Base-by-base conservation (phyloP, 2,329 filamentous ascomycete species). In the Stemphylium vesicarium region DNA sequence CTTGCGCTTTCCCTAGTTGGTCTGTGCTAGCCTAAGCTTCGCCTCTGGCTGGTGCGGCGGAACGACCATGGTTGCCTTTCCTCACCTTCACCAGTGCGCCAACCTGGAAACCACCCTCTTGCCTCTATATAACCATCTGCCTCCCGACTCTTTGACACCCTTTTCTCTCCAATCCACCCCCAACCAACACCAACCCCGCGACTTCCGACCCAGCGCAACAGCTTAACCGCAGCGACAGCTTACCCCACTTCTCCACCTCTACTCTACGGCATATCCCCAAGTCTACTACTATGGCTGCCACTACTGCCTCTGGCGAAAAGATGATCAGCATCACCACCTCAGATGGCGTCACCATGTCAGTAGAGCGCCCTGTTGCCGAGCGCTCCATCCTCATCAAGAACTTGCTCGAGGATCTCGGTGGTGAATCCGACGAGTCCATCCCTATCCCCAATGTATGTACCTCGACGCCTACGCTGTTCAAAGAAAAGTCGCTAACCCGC, bases 361-460 rank as follows among this genome's bases (percentile, higher is more conserved):
- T 79, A 35, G 76, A 96, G 62, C 91, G 91, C 62, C 82, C 85
- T 33, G 90, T 98, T 57, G 92, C 91, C 37, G 92, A 96, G 82
- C 91, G 94, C 64, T 96, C 92, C 3, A 87, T 97, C 71, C 84
- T 99, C 48, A 96, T 99, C 82, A 97, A 96, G 87, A 96, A 98
- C 83, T 89, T 99, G 89, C 85, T 99, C 40, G 93, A 96, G 74
- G 95, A 99, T 80, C 81, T 98, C 42, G 92, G 92, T 64, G 88
- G 74, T 50, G 79, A 80, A 46, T 75, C 74, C 58, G 74, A 76
- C 18, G 88, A 93, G 73, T 84, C 90, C 2, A 94, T 99, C 48
- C 94, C 95, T 8, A 93, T 96, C 60, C 91, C 90, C 62, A 96
- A 96, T 75, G 80, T 81, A 71, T 60, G 78, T 70, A 43, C 40